A percentile compares a stretch with the other conserved stretches of the same genome.
Conservation (phyloP, 1,284 basidiomycete species). For the Trichosporon sp. region DNA sequence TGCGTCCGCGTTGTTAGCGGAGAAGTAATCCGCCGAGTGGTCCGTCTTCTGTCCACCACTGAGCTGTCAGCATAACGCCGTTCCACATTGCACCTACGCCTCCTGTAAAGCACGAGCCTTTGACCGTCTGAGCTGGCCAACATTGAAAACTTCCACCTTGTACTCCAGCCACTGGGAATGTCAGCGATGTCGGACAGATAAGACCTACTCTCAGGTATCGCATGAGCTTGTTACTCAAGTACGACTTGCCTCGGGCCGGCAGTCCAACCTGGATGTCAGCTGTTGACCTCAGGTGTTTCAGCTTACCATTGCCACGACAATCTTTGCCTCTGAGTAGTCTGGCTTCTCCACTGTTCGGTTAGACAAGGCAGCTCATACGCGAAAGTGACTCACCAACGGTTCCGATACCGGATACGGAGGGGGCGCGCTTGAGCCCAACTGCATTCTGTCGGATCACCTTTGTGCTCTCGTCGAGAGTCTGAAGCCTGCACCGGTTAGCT, state of each 20-base stretch:
- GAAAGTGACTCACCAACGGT: slow-evolving; percentile 36
- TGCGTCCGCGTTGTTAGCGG: slow-evolving; percentile 74
- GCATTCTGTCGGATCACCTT: slow-evolving; percentile 39
- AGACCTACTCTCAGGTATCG: slow-evolving; percentile 63
- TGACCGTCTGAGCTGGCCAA: slow-evolving; percentile 86
- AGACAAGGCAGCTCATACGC: background rate
- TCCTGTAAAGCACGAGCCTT: slow-evolving; percentile 56
- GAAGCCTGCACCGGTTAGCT: slow-evolving; percentile 26
- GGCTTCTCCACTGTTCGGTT: slow-evolving; percentile 72
- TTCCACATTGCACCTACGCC: background rate
- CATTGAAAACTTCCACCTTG: slow-evolving; percentile 97
- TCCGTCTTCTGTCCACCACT: slow-evolving; percentile 56
- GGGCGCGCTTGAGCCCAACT: slow-evolving; percentile 38
- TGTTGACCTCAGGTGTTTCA: background rate
- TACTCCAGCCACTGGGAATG: slow-evolving; percentile 88
- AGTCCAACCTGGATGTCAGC: slow-evolving; percentile 58
- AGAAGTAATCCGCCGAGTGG: slow-evolving; percentile 89
- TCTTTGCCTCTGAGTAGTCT: slow-evolving; percentile 96
- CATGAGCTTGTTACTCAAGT: slow-evolving; percentile 76
- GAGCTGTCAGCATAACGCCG: slow-evolving; percentile 59
- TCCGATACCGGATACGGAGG: slow-evolving; percentile 49
- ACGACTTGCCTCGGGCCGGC: slow-evolving; percentile 77
- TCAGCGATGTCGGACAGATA: background rate
- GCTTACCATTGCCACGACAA: slow-evolving; percentile 91
- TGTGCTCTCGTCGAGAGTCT: slow-evolving; percentile 45